Base-by-base conservation (phyloP, 2,329 filamentous ascomycete genomes). In the Paracamarosporium sp. region DNA sequence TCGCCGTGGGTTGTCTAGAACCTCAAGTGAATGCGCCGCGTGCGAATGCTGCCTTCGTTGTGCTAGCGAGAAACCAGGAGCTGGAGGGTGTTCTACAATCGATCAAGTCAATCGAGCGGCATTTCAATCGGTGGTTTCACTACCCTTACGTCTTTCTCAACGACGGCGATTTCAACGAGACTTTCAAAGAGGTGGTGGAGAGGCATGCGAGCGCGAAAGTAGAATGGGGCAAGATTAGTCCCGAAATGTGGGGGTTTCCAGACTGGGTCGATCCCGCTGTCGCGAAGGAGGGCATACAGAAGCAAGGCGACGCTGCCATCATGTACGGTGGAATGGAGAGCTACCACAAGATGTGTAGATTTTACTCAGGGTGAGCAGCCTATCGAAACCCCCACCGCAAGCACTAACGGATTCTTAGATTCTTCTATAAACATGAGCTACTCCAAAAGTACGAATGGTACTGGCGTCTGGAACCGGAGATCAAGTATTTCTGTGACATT, bases 401-500 rank as follows among this genome's bases (percentile, higher is more conserved):
- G 40, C 12, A 27, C 35, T 69, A 72, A 56, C 74, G 46, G 17
- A 28, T 8, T 6, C 48, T 30, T 55, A 89, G 92, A 41, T 95
- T 96, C 80, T 99, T 99, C 81, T 99, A 95, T 83, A 97, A 97
- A 78, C 95, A 99, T 75, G 90, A 93, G 63, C 86, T 98, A 31
- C 86, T 99, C 44, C 86, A 91, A 74, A 98, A 98, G 79, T 99
- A 98, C 80, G 93, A 98, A 75, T 99, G 95, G 95, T 99, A 99
- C 83, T 99, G 95, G 95, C 92, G 95, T 63, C 83, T 99, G 69
- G 95, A 99, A 84, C 95, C 95, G 64, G 95, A 99, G 80, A 98
- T 99, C 86, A 97, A 94, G 81, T 99, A 98, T 82, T 99, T 99
- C 82, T 99, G 95, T 79, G 95, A 99, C 76, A 98, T 99, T 67